phyloP scores from a whole-genome alignment of 805 yeast genomes.

The Candida wancherniae region DNA sequence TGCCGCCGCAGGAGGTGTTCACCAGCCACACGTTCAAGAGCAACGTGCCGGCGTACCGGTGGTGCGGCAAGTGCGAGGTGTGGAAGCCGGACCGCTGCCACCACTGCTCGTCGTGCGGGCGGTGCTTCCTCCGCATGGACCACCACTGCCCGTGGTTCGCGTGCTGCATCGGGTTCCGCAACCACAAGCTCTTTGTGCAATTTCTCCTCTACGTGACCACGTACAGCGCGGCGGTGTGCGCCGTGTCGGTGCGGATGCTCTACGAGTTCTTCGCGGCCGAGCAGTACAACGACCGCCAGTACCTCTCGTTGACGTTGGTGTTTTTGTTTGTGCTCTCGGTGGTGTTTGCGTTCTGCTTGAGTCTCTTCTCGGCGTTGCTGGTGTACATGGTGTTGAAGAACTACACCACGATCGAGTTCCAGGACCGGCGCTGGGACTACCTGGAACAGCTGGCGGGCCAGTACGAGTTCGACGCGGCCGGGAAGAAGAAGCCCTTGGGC shows the following conservation, averaged over 20 bases:
- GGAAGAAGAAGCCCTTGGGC: slow-evolving; percentile 45
- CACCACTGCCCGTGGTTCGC: slow-evolving; percentile 90
- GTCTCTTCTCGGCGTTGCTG: slow-evolving; percentile 50
- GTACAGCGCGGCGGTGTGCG: slow-evolving; percentile 41
- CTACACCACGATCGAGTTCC: slow-evolving; percentile 77
- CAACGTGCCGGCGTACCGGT: slow-evolving; percentile 55
- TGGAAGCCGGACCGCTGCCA: slow-evolving; percentile 62
- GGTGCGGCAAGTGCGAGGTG: slow-evolving; percentile 47
- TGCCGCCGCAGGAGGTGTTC: slow-evolving; percentile 35
- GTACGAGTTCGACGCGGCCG: slow-evolving; percentile 32
- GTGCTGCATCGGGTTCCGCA: slow-evolving; percentile 74
- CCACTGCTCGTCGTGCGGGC: slow-evolving; percentile 48
- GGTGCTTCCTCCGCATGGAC: slow-evolving; percentile 50
- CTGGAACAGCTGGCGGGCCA: slow-evolving; percentile 28
- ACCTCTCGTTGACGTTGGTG: slow-evolving; percentile 54
- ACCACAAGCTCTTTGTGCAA: slow-evolving; percentile 77
- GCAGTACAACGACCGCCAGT: slow-evolving; percentile 30
- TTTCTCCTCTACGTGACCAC: slow-evolving; percentile 53
- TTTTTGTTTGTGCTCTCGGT: slow-evolving; percentile 56
- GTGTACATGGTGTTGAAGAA: slow-evolving; percentile 58
- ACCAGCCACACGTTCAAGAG: slow-evolving; percentile 37
- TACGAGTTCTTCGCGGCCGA: slow-evolving; percentile 44
- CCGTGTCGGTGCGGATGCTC: slow-evolving; percentile 38
- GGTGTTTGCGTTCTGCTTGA: slow-evolving; percentile 45
- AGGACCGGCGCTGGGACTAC: slow-evolving; percentile 47